phyloP scores from a whole-genome alignment of 2,329 filamentous ascomycete species.

The Dactylonectria macrodidyma region DNA sequence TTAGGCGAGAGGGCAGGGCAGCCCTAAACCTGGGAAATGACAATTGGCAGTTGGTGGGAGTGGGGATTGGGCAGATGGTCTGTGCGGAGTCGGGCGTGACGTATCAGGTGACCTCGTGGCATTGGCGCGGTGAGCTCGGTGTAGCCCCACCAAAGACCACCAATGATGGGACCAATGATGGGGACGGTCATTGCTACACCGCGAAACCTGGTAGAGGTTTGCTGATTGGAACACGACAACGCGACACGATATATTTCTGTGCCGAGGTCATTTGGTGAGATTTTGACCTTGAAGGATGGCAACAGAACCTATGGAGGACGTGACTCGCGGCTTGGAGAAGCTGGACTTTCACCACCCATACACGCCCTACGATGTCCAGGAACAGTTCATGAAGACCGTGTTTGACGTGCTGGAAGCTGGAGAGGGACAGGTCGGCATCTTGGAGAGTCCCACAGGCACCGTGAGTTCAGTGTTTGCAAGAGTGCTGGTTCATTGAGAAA shows the following conservation, averaged over 20 bases:
- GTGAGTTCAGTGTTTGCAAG: constrained; percentile 52
- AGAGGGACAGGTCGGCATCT: constrained; percentile 84
- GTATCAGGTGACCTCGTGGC: constrained; percentile 51
- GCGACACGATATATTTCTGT: background rate
- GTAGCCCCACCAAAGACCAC: constrained; percentile 35
- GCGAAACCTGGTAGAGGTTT: constrained; percentile 8
- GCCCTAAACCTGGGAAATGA: constrained; percentile 54
- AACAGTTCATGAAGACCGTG: constrained; percentile 87
- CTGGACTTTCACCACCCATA: constrained; percentile 89
- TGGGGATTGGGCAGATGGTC: constrained; percentile 4
- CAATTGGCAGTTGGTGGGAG: constrained; percentile 10
- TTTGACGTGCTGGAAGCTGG: constrained; percentile 82
- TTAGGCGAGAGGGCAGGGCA: constrained; percentile 59
- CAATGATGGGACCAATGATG: constrained; percentile 21
- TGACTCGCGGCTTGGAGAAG: constrained; percentile 46
- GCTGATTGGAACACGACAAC: constrained; percentile 13
- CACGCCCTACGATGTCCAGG: constrained; percentile 88
- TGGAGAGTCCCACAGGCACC: constrained; percentile 93
- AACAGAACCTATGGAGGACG: constrained; percentile 32
- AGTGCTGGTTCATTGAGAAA: background rate
- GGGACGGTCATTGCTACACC: constrained; percentile 20
- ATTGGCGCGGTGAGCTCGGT: constrained; percentile 40
- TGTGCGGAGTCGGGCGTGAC: constrained; percentile 14
- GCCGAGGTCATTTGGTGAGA: background rate
- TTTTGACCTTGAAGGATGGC: constrained; percentile 38